Evolutionary conservation across 1,139 yeast genomes (phyloP), one percentile per base, ranked within the genome.

Genomic region (Geotrichum aggregatum): DNA sequence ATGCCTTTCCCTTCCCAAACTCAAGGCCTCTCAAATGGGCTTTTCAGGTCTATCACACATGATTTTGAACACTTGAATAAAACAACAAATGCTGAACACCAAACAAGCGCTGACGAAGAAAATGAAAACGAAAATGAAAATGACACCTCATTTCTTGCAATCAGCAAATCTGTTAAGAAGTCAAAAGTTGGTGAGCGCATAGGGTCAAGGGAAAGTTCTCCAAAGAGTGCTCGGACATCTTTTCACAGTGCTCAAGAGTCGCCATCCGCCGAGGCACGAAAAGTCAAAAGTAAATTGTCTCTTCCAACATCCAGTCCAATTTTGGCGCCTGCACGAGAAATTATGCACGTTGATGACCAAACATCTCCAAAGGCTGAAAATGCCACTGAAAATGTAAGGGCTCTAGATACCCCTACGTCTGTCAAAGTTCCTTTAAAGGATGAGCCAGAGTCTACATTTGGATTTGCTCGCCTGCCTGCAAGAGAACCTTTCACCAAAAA

Each of bases 401-500:
- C 46, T 16, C 8, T 42, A 16, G 39, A 31, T 43, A 34, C 47
- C 4, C 41, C 47, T 22, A 34, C 38, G n/a, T 57, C 65, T 21
- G 35, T 56, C 19, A 60, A 57, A 31, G 57, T 60, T 13, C 66
- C 64, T 2, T 55, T 61, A 42, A 63, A 60, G 2, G 64, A 63
- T 45, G 57, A 55, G 36, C 46, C 56, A 33, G 54, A 56, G 24
- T 55, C 65, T 33, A 33, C 47, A 13, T 66, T 71, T 65, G 65
- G 75, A 8, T 75, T 75, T 64, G 76, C 76, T 1, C 66, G 74
- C 19, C 61, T 76, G 44, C 79, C 79, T 0, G 70, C 71, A 6
- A 66, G 76, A 55, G 76, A 71, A 31, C 79, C 79, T 0, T 58
- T 75, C 35, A 70, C 74, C 0, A 70, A 73, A 31, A 72, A 70